phyloP scores from a whole-genome alignment of 768 basidiomycete species.

The Boletus huronensis region DNA sequence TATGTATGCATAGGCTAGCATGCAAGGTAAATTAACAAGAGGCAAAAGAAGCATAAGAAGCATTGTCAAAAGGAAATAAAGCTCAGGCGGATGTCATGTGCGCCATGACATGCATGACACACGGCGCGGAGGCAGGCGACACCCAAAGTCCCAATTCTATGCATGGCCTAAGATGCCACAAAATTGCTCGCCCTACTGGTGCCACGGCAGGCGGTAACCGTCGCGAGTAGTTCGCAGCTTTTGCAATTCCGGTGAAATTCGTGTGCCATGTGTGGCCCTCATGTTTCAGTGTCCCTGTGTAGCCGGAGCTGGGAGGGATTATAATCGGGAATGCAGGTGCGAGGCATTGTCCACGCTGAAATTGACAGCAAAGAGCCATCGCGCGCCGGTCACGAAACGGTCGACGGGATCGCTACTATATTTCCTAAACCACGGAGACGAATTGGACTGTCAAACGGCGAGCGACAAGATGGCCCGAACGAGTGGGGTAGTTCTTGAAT shows the following conservation, averaged over 20 bases:
- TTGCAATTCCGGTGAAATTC: background rate
- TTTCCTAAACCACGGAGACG: background rate
- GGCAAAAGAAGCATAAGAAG: background rate
- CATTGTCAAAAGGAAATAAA: background rate
- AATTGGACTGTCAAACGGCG: background rate
- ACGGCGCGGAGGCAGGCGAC: background rate
- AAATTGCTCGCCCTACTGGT: too few relatives aligned
- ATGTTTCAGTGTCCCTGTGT: background rate
- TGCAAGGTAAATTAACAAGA: too few relatives aligned
- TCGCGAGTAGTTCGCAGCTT: background rate
- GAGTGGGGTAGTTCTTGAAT: background rate
- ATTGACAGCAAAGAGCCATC: background rate
- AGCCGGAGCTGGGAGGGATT: background rate
- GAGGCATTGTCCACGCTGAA: background rate
- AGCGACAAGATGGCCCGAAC: background rate
- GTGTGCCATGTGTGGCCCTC: background rate
- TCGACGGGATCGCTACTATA: background rate
- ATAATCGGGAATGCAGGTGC: too few relatives aligned
- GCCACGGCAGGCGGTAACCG: background rate
- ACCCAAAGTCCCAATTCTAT: background rate
- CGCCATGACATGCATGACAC: too few relatives aligned
- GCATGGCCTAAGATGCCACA: too few relatives aligned
- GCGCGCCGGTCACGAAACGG: background rate
- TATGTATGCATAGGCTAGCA: background rate
- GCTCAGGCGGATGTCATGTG: too few relatives aligned